Evolutionary conservation across 352 stramenopile species (phyloP).

Genomic region (Phytopythium delawarense): DNA sequence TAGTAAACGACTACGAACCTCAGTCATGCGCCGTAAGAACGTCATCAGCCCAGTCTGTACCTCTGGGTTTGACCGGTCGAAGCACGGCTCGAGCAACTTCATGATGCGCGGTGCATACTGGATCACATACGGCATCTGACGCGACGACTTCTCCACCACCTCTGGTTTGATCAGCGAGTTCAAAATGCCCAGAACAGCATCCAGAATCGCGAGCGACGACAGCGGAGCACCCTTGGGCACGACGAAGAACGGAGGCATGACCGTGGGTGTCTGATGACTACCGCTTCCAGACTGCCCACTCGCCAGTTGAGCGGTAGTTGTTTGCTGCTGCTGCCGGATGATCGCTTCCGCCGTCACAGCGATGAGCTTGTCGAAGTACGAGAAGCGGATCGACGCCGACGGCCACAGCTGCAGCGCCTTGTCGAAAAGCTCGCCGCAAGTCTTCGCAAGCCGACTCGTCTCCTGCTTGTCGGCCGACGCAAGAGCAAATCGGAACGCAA

Average conservation of each 20-base stretch:
- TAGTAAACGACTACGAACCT: constrained; percentile 32
- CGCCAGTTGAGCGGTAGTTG: constrained; percentile 12
- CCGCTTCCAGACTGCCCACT: constrained; percentile 1
- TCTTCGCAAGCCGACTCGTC: constrained; percentile 84
- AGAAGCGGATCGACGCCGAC: constrained; percentile 83
- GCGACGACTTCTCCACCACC: constrained; percentile 69
- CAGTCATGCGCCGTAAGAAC: constrained; percentile 68
- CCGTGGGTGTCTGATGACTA: constrained; percentile 20
- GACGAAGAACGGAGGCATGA: constrained; percentile 78
- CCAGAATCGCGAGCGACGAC: constrained; percentile 82
- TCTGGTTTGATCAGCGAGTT: constrained; percentile 79
- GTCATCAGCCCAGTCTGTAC: constrained; percentile 67
- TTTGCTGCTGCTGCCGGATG: constrained; percentile 72
- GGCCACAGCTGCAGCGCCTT: constrained; percentile 84
- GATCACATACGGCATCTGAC: constrained; percentile 75
- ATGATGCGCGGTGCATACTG: constrained; percentile 87
- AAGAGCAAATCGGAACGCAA: constrained; percentile 84
- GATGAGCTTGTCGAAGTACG: constrained; percentile 91
- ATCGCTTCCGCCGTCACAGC: constrained; percentile 83
- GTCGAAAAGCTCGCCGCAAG: constrained; percentile 85
- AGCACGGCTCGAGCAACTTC: constrained; percentile 88
- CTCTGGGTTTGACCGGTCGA: constrained; percentile 77
- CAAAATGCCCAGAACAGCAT: constrained; percentile 83
- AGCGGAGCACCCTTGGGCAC: constrained; percentile 80
- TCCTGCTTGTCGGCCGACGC: constrained; percentile 88